Evolutionary conservation across 78 protist genomes (phyloP), one percentile per base, ranked within the genome.

Genomic region (Planoprotostelium fungivorum): DNA sequence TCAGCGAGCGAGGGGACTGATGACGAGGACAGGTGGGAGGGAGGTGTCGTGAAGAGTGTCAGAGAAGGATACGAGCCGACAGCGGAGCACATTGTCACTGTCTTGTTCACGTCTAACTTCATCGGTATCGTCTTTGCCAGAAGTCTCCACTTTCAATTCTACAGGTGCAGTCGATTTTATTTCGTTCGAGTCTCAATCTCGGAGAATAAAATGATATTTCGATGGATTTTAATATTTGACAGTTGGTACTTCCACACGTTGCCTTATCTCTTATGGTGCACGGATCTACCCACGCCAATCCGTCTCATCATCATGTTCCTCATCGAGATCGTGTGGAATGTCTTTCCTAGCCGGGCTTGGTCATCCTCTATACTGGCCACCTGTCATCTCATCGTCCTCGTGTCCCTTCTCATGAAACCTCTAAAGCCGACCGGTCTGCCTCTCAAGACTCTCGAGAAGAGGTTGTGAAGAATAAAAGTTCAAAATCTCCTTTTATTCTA

Each of bases 71-170:
- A n/a, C 31, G 34, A 1, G 1, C 34, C 63, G 39, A 89, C 91
- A 0, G 34, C 9, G 25, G 85, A 85, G 39, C 93, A 91, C 9
- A 96, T 97, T 0, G 63, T 95, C 31, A 16, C 35, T 28, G 31
- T 91, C 34, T 87, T 98, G 84, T 94, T 98, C 85, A 85, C 93
- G n/a, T 28, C 88, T 84, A 98, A 98, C 89, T 83, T 96, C 1
- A 83, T 96, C 35, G 99, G 98, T n/a, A 88, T 98, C 1, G 89
- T 91, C 84, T 96, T 88, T 38, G 90, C 98, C 28, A 92, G 99
- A 31, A 87, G 97, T 63, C 89, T 98, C n/a, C 99, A 98, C 95
- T 97, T 90, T 88, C 99, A 98, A 87, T 98, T 98, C 91, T 97
- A 97, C 90, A 1, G 85, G n/a, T 92, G 94, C 5, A 51, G 73